Conservation (phyloP, 306 rosid species). For the Datisca glomerata region DNA sequence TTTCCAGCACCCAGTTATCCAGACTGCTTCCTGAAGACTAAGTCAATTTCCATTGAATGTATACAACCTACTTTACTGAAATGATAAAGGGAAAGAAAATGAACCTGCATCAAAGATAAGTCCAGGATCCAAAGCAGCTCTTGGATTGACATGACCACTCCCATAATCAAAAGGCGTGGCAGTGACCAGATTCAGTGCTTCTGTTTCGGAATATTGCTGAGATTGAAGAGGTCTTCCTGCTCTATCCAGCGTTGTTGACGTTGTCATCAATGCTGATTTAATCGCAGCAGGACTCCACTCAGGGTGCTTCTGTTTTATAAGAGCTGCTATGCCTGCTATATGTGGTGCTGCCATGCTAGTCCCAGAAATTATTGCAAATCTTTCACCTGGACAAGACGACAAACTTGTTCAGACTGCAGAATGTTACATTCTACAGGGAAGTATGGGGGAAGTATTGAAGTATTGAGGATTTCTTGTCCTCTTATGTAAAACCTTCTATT, state of each 20-base stretch:
- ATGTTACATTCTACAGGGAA: slow-evolving; percentile 4
- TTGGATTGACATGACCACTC: slow-evolving; percentile 93
- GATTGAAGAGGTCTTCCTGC: slow-evolving; percentile 88
- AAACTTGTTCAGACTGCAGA: slow-evolving; percentile 2
- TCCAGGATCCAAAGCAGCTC: slow-evolving; percentile 96
- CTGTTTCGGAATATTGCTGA: slow-evolving; percentile 82
- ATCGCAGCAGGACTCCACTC: slow-evolving; percentile 99
- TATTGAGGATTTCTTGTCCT: no score
- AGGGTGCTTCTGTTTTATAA: slow-evolving; percentile 94
- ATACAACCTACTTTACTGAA: no score
- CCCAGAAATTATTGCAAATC: slow-evolving; percentile 97
- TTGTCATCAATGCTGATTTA: slow-evolving; percentile 96
- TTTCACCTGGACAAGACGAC: slow-evolving; percentile 56
- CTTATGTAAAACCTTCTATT: no score
- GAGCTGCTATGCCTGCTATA: slow-evolving; percentile 98
- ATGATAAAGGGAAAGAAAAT: slow-evolving; percentile 8
- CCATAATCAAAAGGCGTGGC: slow-evolving; percentile 97
- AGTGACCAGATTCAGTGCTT: slow-evolving; percentile 51
- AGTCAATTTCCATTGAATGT: no score
- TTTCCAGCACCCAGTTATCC: no score
- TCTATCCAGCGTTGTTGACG: slow-evolving; percentile 78
- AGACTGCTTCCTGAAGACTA: no score
- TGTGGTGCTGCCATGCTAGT: slow-evolving; percentile 99
- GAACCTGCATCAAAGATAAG: slow-evolving; percentile 92
- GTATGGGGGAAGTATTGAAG: no score